These are phyloP conservation scores for Ceratocystiopsis sp. DNA, from an alignment of 2,329 filamentous ascomycete genomes.

Conservation along the genomic window DNA sequence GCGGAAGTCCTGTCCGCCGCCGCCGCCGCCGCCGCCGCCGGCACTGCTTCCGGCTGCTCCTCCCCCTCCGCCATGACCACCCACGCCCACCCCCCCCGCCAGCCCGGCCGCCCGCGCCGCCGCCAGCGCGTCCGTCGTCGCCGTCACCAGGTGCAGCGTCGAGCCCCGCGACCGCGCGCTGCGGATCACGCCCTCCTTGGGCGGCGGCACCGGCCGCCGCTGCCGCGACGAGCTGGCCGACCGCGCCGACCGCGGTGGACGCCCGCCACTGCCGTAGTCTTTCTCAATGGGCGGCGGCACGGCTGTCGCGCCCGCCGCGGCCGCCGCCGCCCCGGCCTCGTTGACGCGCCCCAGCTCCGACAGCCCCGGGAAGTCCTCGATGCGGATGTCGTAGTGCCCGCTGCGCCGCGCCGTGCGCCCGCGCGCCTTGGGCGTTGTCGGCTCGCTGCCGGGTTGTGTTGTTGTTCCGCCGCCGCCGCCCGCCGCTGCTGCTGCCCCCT, in stretches of 20 bases:
- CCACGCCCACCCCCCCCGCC: slow-evolving; percentile 1
- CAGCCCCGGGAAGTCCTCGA: slow-evolving; percentile 62
- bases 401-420: slow-evolving; percentile 66
- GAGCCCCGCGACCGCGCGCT: slow-evolving; percentile 63
- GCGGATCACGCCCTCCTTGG: slow-evolving; percentile 59
- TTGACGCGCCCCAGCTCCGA: slow-evolving; percentile 39
- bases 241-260: too few species aligned
- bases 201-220: slow-evolving; percentile 60
- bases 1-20: slow-evolving; percentile 7
- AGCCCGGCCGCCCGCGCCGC: slow-evolving; percentile 10
- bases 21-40: background rate
- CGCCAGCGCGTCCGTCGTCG: slow-evolving; percentile 36
- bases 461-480: slow-evolving; percentile 17
- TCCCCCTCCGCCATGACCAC: slow-evolving; percentile 7
- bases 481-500: slow-evolving; percentile 30
- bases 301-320: slow-evolving; percentile 15
- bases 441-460: slow-evolving; percentile 28
- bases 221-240: slow-evolving; percentile 63
- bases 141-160: slow-evolving; percentile 71
- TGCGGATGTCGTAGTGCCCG: slow-evolving; percentile 39
- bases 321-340: slow-evolving; percentile 15
- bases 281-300: slow-evolving; percentile 64
- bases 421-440: slow-evolving; percentile 45
- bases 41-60: background rate
- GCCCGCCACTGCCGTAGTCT: too few species aligned